Percentiles rank a stretch among this genome's conserved stretches.
Evolutionary conservation across 2,329 filamentous ascomycete species (phyloP).

Genomic region (Chaetomium globosum): DNA sequence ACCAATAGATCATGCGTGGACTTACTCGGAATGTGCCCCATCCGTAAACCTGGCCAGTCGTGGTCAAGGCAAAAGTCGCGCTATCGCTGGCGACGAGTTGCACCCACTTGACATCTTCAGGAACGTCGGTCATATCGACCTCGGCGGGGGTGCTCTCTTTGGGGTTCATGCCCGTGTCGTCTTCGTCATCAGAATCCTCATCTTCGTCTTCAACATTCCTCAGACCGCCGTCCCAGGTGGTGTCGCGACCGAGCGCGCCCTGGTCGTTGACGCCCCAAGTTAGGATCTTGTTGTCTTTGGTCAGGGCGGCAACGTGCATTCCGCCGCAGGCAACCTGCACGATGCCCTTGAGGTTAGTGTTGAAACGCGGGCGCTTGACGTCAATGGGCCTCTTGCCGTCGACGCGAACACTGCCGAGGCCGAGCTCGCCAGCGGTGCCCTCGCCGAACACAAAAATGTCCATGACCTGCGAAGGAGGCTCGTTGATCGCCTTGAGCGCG

Average conservation of each 20-base stretch:
- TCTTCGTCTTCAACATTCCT: constrained; percentile 53
- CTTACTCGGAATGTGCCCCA: constrained; percentile 76
- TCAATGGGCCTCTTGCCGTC: constrained; percentile 65
- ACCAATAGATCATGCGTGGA: background rate
- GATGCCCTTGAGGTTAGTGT: constrained; percentile 65
- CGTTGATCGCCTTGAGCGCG: constrained; percentile 56
- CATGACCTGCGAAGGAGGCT: constrained; percentile 63
- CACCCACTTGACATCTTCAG: constrained; percentile 45
- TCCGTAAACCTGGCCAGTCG: constrained; percentile 74
- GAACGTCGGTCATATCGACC: constrained; percentile 51
- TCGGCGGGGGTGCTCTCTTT: constrained; percentile 64
- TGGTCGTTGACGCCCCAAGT: constrained; percentile 90
- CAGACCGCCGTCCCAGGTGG: constrained; percentile 61
- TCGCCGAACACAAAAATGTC: constrained; percentile 82
- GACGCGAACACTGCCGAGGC: constrained; percentile 69
- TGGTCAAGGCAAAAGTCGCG: constrained; percentile 74
- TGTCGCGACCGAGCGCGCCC: constrained; percentile 76
- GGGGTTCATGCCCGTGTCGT: constrained; percentile 58
- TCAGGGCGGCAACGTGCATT: constrained; percentile 79
- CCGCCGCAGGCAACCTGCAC: constrained; percentile 78
- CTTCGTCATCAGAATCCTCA: constrained; percentile 40
- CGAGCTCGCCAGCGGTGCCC: constrained; percentile 78
- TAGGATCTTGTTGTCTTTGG: constrained; percentile 77
- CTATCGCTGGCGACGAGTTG: constrained; percentile 74
- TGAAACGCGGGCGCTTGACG: constrained; percentile 73